Percentiles rank a stretch among this genome's conserved stretches.
These are phyloP conservation scores for Cystofilobasidium macerans DNA, from an alignment of 768 basidiomycete genomes.

Conservation along the genomic window DNA sequence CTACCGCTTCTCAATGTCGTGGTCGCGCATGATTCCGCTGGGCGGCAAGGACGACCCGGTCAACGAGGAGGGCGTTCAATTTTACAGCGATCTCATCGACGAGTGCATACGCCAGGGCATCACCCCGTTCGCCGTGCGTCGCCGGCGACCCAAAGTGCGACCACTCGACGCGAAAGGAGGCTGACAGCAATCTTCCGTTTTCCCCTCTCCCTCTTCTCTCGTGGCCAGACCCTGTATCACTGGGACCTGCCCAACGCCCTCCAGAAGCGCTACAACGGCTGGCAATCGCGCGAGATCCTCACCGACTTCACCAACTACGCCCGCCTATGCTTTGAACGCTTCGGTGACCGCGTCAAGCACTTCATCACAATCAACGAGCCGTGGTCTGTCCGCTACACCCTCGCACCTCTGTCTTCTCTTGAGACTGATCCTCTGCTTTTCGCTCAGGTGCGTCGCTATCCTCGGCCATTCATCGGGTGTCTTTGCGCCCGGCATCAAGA, in stretches of 20 bases:
- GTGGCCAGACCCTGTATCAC: constrained; percentile 45
- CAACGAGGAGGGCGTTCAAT: constrained; percentile 56
- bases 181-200: neutral
- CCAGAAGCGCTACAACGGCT: constrained; percentile 62
- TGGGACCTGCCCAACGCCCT: constrained; percentile 71
- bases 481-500: constrained; percentile 61
- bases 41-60: constrained; percentile 63
- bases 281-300: constrained; percentile 61
- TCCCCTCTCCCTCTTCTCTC: neutral
- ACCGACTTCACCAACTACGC: constrained; percentile 56
- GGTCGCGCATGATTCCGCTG: constrained; percentile 63
- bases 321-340: constrained; percentile 55
- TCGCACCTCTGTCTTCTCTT: neutral
- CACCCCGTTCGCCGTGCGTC: constrained; percentile 54
- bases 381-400: constrained; percentile 34
- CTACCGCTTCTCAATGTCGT: constrained; percentile 66
- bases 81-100: constrained; percentile 62
- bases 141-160: neutral
- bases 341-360: constrained; percentile 64
- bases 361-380: constrained; percentile 69
- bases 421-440: neutral
- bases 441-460: constrained; percentile 50
- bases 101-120: constrained; percentile 54
- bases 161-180: neutral
- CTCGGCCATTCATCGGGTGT: constrained; percentile 60